phyloP scores from a whole-genome alignment of 2,329 filamentous ascomycete species.

The Xylariaceae sp. region DNA sequence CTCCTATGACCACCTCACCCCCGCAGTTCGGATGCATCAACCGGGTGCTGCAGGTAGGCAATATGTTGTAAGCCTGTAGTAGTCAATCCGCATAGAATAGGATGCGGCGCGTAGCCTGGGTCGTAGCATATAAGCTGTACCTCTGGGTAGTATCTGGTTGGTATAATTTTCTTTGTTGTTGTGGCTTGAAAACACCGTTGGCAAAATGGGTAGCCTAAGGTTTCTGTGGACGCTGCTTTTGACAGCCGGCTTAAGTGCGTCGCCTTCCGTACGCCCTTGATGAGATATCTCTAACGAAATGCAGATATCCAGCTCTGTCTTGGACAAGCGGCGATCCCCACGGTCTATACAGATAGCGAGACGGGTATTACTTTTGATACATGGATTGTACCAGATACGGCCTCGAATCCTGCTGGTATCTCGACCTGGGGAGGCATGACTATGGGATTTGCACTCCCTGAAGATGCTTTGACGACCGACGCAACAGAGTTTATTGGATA shows the following conservation, averaged over 20 bases:
- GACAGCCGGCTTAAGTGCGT: constrained; percentile 25
- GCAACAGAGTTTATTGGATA: constrained; percentile 57
- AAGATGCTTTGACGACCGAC: constrained; percentile 43
- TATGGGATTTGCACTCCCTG: constrained; percentile 53
- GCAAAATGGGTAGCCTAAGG: constrained; percentile 27
- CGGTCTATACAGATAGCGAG: constrained; percentile 42
- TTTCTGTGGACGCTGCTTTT: constrained; percentile 25
- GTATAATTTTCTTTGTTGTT: constrained; percentile 2
- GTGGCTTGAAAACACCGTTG: constrained; percentile 8
- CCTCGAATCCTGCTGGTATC: constrained; percentile 27
- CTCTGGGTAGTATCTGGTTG: background rate
- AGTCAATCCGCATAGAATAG: constrained; percentile 4
- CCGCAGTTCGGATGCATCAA: constrained; percentile 1
- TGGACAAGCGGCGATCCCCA: constrained; percentile 26
- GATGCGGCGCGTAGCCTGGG: background rate
- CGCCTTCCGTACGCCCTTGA: background rate
- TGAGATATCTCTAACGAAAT: constrained; percentile 17
- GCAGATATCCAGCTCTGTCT: constrained; percentile 27
- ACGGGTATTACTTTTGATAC: constrained; percentile 53
- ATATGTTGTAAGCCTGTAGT: constrained; percentile 3
- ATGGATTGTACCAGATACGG: constrained; percentile 38
- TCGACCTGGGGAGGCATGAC: constrained; percentile 44
- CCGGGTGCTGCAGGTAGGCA: background rate
- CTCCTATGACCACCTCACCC: constrained; percentile 19
- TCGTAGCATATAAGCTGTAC: constrained; percentile 18